phyloP scores from a whole-genome alignment of 78 protist genomes.

The Reticulomyxa filosa region DNA sequence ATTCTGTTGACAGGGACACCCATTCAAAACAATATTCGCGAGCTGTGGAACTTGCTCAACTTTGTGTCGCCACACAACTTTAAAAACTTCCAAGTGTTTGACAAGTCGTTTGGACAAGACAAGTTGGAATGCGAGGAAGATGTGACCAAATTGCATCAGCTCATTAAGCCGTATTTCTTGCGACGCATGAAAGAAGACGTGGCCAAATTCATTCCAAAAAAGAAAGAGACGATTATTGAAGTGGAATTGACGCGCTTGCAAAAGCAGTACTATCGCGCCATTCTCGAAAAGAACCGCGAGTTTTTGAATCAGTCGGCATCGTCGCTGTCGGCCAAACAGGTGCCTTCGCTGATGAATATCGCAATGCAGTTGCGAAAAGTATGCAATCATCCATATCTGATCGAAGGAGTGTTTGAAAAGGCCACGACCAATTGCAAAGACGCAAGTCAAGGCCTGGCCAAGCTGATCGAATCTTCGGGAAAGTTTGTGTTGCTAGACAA shows the following conservation, averaged over 20 bases:
- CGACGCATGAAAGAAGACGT: constrained; percentile 75
- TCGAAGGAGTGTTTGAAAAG: neutral
- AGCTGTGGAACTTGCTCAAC: constrained; percentile 12
- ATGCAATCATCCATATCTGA: constrained; percentile 37
- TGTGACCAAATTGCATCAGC: neutral
- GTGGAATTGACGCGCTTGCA: constrained; percentile 69
- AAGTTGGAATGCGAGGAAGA: neutral
- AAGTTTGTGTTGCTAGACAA: constrained; percentile 28
- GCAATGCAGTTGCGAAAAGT: constrained; percentile 26
- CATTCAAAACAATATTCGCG: constrained; percentile 52
- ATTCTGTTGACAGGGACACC: constrained; percentile 42
- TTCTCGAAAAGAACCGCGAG: constrained; percentile 58
- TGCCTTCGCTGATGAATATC: neutral
- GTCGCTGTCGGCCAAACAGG: neutral
- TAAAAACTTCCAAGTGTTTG: neutral
- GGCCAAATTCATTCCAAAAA: constrained; percentile 51
- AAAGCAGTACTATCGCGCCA: constrained; percentile 66
- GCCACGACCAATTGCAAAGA: neutral
- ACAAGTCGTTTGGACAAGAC: neutral
- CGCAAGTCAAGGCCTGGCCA: neutral
- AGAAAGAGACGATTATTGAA: constrained; percentile 61
- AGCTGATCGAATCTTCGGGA: neutral
- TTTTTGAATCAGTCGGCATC: neutral
- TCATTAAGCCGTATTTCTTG: constrained; percentile 11
- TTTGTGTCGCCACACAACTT: constrained; percentile 6